Base-by-base conservation (phyloP, 768 basidiomycete species). In the Hydnomerulius pinastri region DNA sequence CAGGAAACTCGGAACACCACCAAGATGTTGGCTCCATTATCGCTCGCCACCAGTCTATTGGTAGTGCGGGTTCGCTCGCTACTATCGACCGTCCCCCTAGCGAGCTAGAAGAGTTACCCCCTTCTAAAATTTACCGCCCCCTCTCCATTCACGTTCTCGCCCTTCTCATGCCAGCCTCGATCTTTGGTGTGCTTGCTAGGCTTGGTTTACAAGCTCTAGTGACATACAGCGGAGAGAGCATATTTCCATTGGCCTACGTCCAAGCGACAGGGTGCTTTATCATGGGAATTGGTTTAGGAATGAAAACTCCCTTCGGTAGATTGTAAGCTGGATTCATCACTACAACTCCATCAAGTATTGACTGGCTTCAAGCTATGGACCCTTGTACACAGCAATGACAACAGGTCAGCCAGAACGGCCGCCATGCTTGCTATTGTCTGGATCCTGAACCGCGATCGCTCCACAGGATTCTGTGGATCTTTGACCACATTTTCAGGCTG, bases 401-500 rank as follows among this genome's bases (percentile, higher is more conserved):
- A 97, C 94, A 53, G 92, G 92, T 85, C 53, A n/a, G n/a, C n/a
- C n/a, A 56, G 70, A 61, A 41, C 46, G 9, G 15, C 27, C 25
- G n/a, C 24, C 11, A 11, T 40, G 9, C 37, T 27, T 24, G 40
- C 28, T 24, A 15, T 7, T 10, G 32, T 33, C 27, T 25, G 35
- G 43, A 20, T 42, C 44, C 29, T 38, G 25, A 54, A 44, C 30
- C 37, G 25, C 27, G 12, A 27, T 30, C 21, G 30, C 40, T 13
- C 38, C 23, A 43, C 51, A 87, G 94, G 92, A 12, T 92, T 98
- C 68, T 98, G 97, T 63, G 97, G 96, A 3, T 96, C 92, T 2
- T 70, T 98, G 59, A 99, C 97, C 9, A 98, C 94, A 2, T 98
- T 98, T 73, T 97, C 95, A 13, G 81, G 86, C 30, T 98, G 97